Evolutionary conservation across 1,284 basidiomycete species (phyloP).

Genomic region (Malassezia arunalokei): DNA sequence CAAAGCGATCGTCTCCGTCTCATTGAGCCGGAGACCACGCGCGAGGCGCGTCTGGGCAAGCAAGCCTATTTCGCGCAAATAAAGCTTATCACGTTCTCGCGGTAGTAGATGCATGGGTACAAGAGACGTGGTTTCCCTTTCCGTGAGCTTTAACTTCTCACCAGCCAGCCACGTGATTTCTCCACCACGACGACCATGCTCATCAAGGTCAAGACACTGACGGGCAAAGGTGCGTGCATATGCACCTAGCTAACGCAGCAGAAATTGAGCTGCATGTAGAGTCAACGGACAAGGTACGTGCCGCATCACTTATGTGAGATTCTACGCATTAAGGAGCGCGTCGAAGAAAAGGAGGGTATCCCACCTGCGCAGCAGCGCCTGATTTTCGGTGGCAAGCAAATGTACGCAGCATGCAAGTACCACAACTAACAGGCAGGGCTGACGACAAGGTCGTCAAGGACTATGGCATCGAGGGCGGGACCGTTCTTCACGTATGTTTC

Average conservation of each 20-base stretch:
- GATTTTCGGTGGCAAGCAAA: slow-evolving; percentile 86
- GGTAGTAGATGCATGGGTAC: slow-evolving; percentile 42
- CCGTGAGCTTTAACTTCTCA: neutral
- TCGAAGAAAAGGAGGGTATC: slow-evolving; percentile 97
- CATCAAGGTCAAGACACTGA: slow-evolving; percentile 61
- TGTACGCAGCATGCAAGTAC: slow-evolving; percentile 56
- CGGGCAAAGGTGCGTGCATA: slow-evolving; percentile 63
- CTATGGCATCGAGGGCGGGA: slow-evolving; percentile 43
- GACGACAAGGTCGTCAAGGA: slow-evolving; percentile 47
- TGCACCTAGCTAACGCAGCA: slow-evolving; percentile 9
- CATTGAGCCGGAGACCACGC: slow-evolving; percentile 72
- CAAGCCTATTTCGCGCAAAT: slow-evolving; percentile 42
- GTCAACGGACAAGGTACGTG: slow-evolving; percentile 66
- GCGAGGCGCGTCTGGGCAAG: slow-evolving; percentile 90
- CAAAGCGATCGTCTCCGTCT: slow-evolving; percentile 74
- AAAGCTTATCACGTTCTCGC: slow-evolving; percentile 40
- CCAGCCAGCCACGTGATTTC: slow-evolving; percentile 6
- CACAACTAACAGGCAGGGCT: neutral
- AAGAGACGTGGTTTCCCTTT: neutral
- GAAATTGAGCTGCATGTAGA: slow-evolving; percentile 96
- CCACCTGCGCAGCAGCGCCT: slow-evolving; percentile 91
- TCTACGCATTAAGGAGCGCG: slow-evolving; percentile 88
- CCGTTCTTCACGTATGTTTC: slow-evolving; percentile 43
- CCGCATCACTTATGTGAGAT: slow-evolving; percentile 54
- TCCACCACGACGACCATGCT: slow-evolving; percentile 22